A percentile compares a stretch with the other conserved stretches of the same genome.
These are phyloP conservation scores for Puccinia coronata DNA, from an alignment of 1,284 basidiomycete species.

Conservation along the genomic window DNA sequence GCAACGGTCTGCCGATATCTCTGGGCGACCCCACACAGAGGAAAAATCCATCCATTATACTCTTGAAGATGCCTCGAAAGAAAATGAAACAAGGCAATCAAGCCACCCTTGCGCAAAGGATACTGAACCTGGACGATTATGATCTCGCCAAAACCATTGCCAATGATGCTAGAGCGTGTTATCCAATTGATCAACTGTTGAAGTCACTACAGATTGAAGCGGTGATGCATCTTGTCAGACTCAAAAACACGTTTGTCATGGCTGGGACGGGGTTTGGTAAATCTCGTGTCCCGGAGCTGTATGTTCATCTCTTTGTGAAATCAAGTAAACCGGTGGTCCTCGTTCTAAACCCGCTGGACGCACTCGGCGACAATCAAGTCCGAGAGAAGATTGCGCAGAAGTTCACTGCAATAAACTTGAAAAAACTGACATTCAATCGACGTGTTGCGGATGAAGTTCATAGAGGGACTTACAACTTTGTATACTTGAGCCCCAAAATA, in stretches of 20 bases:
- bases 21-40: too few species aligned
- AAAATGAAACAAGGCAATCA: too few species aligned
- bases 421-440: not conserved
- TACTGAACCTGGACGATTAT: too few species aligned
- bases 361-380: not conserved
- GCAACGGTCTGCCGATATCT: too few species aligned
- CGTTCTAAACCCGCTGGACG: not conserved
- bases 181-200: not conserved
- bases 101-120: too few species aligned
- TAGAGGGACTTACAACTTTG: not conserved
- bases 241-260: not conserved
- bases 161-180: not conserved
- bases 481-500: not conserved
- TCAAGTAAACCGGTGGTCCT: not conserved
- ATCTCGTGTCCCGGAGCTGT: not conserved
- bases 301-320: not conserved
- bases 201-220: not conserved
- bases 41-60: too few species aligned
- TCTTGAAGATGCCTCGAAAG: too few species aligned
- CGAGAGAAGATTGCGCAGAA: not conserved
- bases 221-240: not conserved
- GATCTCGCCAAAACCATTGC: too few species aligned
- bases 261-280: not conserved
- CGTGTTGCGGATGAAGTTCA: not conserved
- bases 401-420: not conserved